Base-by-base conservation (phyloP, 2,329 filamentous ascomycete genomes). In the Aspergillus sp. region DNA sequence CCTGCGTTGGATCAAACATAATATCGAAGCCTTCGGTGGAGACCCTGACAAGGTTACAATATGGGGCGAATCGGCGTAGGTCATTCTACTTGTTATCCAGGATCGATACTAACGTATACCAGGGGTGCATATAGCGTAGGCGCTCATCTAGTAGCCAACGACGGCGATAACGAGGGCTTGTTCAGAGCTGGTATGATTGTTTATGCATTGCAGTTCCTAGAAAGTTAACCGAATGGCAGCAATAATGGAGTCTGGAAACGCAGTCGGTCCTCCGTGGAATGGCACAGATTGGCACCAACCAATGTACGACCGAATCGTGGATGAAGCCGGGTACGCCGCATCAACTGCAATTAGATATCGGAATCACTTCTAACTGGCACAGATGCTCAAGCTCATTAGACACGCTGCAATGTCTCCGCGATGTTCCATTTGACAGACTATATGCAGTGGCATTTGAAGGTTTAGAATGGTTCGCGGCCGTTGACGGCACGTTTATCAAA, bases 401-500 rank as follows among this genome's bases (percentile, higher is more conserved):
- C 13, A 70, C 68, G n/a, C 64, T 71, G 1, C 58, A 68, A 59
- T 71, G 69, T 40, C 66, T 71, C 30, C 68, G 68, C 6, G 58
- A 70, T 11, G 59, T 68, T 4, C 66, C 68, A 2, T 71, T 70
- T 44, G 44, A 57, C 6, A 58, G 54, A 0, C 34, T 71, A 9
- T 71, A 71, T 34, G 51, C 40, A 13, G 51, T 54, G 4, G 69
- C 69, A 22, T 65, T 64, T 37, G 66, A 67, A 53, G 66, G 64
- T 0, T 59, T 70, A 2, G 69, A 71, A 41, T 71, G 69, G 69
- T 71, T 71, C 46, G 79, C 78, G 3, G 73, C 79, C 11, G 66
- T 85, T 52, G 86, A 88, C 61, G 81, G 80, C 11, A 80, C 83
- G 59, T 82, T 87, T 63, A 78, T 87, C 44, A 73, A 77, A 6